A percentile compares a stretch with the other conserved stretches of the same genome.
Conservation (phyloP, 2,329 filamentous ascomycete genomes). For the Xylariaceae sp. region DNA sequence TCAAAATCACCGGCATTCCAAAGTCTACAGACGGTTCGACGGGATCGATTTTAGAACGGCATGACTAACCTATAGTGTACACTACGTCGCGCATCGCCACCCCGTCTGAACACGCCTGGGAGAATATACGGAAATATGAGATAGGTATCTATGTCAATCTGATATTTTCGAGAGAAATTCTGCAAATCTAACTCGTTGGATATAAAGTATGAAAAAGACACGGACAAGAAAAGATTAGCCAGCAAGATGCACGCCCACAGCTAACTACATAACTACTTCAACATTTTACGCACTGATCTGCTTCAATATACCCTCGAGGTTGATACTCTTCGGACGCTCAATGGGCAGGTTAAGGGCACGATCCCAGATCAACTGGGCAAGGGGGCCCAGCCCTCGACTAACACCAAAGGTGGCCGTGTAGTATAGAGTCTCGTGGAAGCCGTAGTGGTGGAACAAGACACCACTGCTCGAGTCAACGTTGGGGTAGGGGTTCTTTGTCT, state of each 20-base stretch:
- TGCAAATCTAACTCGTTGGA: conserved; percentile 20
- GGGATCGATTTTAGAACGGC: too few relatives aligned
- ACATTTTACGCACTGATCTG: conserved; percentile 40
- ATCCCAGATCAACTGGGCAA: conserved; percentile 96
- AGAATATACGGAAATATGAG: not conserved
- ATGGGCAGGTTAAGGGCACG: conserved; percentile 89
- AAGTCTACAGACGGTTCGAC: too few relatives aligned
- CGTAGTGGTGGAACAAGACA: conserved; percentile 96
- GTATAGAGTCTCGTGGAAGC: conserved; percentile 94
- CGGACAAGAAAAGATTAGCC: not conserved
- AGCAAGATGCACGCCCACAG: conserved; percentile 13
- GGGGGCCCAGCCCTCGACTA: conserved; percentile 69
- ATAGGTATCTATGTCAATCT: not conserved
- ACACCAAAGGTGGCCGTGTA: conserved; percentile 73
- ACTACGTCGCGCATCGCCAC: too few relatives aligned
- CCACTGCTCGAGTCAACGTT: conserved; percentile 94
- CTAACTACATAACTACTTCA: not conserved
- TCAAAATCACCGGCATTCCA: too few relatives aligned
- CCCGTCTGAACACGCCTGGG: not conserved
- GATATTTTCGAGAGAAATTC: not conserved
- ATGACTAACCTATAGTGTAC: too few relatives aligned
- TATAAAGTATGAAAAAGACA: conserved; percentile 13
- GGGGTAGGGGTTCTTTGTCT: conserved; percentile 96
- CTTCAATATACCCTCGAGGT: conserved; percentile 78
- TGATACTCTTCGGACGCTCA: conserved; percentile 96